Evolutionary conservation across 768 basidiomycete species (phyloP).

Genomic region (Mycena chlorophos): DNA sequence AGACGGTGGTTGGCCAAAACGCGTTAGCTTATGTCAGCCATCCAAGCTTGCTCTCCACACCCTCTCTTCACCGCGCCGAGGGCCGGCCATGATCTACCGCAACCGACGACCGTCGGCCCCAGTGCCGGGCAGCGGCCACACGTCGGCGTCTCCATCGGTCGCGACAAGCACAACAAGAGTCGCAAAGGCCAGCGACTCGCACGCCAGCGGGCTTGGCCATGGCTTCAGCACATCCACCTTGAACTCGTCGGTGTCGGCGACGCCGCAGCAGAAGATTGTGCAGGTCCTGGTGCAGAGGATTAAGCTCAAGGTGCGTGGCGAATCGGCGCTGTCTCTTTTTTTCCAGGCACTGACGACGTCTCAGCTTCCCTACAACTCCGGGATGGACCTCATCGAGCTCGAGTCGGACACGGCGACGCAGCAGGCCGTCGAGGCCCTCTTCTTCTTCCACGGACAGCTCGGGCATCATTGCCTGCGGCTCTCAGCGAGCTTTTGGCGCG

Average conservation of each 20-base stretch:
- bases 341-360: not conserved
- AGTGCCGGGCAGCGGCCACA: conserved; percentile 2
- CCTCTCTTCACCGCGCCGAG: no score
- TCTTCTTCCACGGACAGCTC: no score
- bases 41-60: no score
- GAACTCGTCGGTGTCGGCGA: conserved; percentile 40
- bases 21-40: no score
- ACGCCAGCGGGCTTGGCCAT: conserved; percentile 29
- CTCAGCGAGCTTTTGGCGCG: conserved; percentile 77
- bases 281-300: conserved; percentile 77
- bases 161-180: conserved; percentile 40
- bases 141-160: conserved; percentile 4
- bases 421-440: conserved; percentile 76
- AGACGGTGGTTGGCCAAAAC: no score
- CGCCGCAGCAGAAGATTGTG: conserved; percentile 81
- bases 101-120: conserved; percentile 19
- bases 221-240: conserved; percentile 32
- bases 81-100: conserved; percentile 7
- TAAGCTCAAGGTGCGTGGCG: conserved; percentile 70
- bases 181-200: conserved; percentile 66
- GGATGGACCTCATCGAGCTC: conserved; percentile 65
- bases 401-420: conserved; percentile 76
- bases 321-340: not conserved
- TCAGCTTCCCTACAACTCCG: conserved; percentile 86
- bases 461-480: conserved; percentile 76